phyloP scores from a whole-genome alignment of 2,329 filamentous ascomycete species.

The Alternaria postmessia region DNA sequence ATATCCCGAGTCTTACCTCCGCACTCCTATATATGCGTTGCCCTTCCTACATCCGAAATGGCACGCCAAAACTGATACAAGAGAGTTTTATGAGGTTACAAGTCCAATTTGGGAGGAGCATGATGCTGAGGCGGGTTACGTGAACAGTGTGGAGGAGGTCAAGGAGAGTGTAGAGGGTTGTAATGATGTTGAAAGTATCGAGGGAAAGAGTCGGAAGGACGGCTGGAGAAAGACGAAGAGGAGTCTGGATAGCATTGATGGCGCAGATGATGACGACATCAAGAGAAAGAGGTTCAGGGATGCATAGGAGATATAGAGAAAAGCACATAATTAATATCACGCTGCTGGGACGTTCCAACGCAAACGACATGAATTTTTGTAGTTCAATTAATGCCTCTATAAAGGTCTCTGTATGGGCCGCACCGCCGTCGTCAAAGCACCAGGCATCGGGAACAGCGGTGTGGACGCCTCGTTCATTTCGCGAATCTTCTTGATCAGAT shows the following conservation, averaged over 20 bases:
- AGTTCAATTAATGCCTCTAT: conserved; percentile 1
- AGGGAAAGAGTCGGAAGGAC: not conserved
- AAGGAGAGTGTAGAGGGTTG: conserved; percentile 15
- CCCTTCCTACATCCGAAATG: conserved; percentile 27
- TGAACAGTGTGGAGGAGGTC: conserved; percentile 12
- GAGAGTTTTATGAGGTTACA: conserved; percentile 12
- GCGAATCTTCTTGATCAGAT: conserved; percentile 58
- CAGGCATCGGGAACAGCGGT: conserved; percentile 33
- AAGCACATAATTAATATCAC: not conserved
- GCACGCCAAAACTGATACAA: conserved; percentile 11
- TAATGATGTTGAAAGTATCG: not conserved
- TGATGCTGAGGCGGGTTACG: not conserved
- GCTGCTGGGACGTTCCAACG: not conserved
- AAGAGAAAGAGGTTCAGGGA: not conserved
- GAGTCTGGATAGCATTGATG: not conserved
- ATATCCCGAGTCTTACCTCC: conserved; percentile 21
- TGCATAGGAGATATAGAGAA: not conserved
- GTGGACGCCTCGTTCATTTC: conserved; percentile 49
- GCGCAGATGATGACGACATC: not conserved
- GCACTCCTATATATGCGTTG: conserved; percentile 17
- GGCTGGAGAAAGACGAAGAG: not conserved
- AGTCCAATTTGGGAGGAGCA: conserved; percentile 23
- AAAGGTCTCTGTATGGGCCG: conserved; percentile 23
- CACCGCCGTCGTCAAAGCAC: not conserved
- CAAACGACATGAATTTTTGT: not conserved